These are phyloP conservation scores for Fusarium anthophilum DNA, from an alignment of 2,329 filamentous ascomycete species.

Conservation along the genomic window DNA sequence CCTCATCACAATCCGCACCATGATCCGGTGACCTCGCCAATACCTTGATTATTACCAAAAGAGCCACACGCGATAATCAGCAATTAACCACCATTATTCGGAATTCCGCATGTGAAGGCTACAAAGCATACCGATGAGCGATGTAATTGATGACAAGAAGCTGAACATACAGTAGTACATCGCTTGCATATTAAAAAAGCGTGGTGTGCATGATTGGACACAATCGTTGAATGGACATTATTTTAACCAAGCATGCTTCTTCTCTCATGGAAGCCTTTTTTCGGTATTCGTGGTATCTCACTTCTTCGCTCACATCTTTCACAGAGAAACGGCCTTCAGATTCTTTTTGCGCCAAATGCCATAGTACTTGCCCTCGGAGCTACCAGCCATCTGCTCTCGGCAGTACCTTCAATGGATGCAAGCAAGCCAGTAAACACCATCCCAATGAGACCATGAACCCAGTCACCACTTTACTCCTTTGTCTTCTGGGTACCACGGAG, in stretches of 20 bases:
- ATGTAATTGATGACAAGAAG: neutral
- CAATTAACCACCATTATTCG: neutral
- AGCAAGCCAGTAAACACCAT: constrained; percentile 72
- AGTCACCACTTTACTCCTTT: constrained; percentile 80
- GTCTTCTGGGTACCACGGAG: constrained; percentile 99
- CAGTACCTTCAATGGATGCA: constrained; percentile 67
- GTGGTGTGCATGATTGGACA: neutral
- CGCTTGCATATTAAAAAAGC: neutral
- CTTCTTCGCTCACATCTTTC: constrained; percentile 39
- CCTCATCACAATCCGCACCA: neutral
- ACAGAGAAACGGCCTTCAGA: constrained; percentile 43
- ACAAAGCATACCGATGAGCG: neutral
- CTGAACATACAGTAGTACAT: neutral
- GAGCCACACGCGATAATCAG: neutral
- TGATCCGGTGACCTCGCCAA: constrained; percentile 6
- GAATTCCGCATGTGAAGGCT: neutral
- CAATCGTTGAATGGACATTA: constrained; percentile 29
- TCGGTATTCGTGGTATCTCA: constrained; percentile 43
- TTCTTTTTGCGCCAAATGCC: constrained; percentile 59
- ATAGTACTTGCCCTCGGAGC: constrained; percentile 60
- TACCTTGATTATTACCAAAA: neutral
- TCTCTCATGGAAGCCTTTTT: constrained; percentile 34
- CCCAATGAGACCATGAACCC: constrained; percentile 66
- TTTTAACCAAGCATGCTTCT: constrained; percentile 37
- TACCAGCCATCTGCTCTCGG: constrained; percentile 58